phyloP scores from a whole-genome alignment of 1,284 basidiomycete species.

The Cryptococcus sp. region DNA sequence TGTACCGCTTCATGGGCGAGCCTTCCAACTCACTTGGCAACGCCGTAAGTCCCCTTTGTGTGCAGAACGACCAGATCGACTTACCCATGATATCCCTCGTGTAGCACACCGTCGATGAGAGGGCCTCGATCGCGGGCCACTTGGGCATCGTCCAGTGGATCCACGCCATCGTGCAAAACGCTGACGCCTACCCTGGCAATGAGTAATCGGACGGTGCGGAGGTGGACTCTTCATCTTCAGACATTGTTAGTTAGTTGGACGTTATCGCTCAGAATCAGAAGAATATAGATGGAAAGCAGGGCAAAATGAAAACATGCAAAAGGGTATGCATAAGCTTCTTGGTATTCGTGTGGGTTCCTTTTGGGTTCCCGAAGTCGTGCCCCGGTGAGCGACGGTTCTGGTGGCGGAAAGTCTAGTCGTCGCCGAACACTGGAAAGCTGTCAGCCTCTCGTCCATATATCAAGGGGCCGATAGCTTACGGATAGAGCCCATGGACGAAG shows the following conservation, averaged over 20 bases:
- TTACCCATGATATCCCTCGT: not conserved
- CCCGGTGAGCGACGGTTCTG: slow-evolving; percentile 28
- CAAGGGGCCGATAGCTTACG: slow-evolving; percentile 7
- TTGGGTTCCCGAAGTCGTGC: not conserved
- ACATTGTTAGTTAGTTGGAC: too few species aligned
- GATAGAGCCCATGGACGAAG: slow-evolving; percentile 35
- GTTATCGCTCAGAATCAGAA: too few species aligned
- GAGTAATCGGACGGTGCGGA: slow-evolving; percentile 18
- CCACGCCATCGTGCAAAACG: slow-evolving; percentile 47
- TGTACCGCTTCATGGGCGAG: slow-evolving; percentile 44
- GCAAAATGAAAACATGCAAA: not conserved
- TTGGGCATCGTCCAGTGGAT: slow-evolving; percentile 42
- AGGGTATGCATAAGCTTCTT: slow-evolving; percentile 23
- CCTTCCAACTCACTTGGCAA: slow-evolving; percentile 9
- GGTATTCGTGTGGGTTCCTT: slow-evolving; percentile 20
- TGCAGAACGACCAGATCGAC: not conserved
- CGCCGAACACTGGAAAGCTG: slow-evolving; percentile 37
- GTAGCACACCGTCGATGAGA: slow-evolving; percentile 49
- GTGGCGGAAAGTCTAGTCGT: slow-evolving; percentile 43
- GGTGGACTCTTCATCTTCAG: too few species aligned
- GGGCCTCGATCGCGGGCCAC: slow-evolving; percentile 34
- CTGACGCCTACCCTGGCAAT: slow-evolving; percentile 41
- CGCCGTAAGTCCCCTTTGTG: slow-evolving; percentile 23
- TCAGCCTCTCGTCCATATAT: not conserved
- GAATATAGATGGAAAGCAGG: not conserved